Conservation (phyloP, 495 filamentous ascomycete species). For the Neurospora discreta region DNA sequence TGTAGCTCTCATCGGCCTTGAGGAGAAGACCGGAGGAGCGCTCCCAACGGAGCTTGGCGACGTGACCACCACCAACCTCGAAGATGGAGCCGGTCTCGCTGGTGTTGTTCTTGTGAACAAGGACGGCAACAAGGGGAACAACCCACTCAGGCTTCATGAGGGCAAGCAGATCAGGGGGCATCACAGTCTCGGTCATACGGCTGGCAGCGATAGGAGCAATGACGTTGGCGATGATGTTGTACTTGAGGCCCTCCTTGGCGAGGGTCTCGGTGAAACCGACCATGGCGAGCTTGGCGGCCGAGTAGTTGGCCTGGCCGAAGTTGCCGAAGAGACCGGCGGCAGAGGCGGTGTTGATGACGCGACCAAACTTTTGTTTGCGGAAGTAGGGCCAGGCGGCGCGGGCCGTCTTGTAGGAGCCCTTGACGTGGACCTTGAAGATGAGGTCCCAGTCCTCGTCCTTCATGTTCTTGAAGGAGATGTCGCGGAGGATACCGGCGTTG, state of each 20-base stretch:
- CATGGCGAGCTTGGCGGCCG: conserved; percentile 90
- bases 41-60: conserved; percentile 94
- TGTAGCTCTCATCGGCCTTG: conserved; percentile 80
- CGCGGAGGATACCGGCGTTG: conserved; percentile 94
- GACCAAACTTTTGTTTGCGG: conserved; percentile 95
- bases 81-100: conserved; percentile 81
- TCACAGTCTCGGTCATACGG: conserved; percentile 95
- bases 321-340: conserved; percentile 91
- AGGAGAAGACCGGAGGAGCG: conserved; percentile 82
- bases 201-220: conserved; percentile 95
- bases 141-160: conserved; percentile 92
- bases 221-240: conserved; percentile 93
- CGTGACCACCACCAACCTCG: conserved; percentile 86
- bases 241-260: conserved; percentile 94
- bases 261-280: conserved; percentile 98
- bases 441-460: conserved; percentile 95
- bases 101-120: conserved; percentile 81
- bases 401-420: conserved; percentile 93
- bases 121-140: conserved; percentile 81
- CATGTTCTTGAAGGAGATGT: conserved; percentile 99
- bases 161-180: conserved; percentile 88
- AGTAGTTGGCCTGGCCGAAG: conserved; percentile 97
- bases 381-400: conserved; percentile 96
- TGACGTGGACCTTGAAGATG: conserved; percentile 85
- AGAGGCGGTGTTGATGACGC: conserved; percentile 92